These are phyloP conservation scores for Mycena latifolia DNA, from an alignment of 768 basidiomycete genomes.

Conservation along the genomic window DNA sequence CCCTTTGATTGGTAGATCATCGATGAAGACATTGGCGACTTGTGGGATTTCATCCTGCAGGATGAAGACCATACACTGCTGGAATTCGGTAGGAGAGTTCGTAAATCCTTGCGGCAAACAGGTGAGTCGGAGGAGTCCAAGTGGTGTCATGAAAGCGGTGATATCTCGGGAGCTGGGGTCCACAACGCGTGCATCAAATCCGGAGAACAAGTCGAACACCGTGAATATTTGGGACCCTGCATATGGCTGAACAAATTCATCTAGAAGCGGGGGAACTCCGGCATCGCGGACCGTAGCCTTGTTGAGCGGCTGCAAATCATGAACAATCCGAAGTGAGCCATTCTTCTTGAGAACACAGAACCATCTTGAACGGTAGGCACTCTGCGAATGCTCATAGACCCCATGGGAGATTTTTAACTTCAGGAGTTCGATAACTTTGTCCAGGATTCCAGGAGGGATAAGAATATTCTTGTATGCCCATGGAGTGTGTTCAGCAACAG, in stretches of 20 bases:
- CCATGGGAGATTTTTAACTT: conserved; percentile 49
- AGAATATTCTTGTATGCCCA: conserved; percentile 50
- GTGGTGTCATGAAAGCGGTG: too few relatives aligned
- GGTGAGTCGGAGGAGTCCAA: conserved; percentile 48
- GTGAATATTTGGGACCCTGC: conserved; percentile 42
- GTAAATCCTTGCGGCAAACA: conserved; percentile 55
- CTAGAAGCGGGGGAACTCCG: conserved; percentile 46
- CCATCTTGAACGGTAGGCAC: conserved; percentile 51
- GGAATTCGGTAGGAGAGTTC: conserved; percentile 48
- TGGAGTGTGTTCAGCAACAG: conserved; percentile 48
- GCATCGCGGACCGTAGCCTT: conserved; percentile 52
- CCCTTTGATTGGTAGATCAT: conserved; percentile 48
- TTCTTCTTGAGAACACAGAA: conserved; percentile 54
- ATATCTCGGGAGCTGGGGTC: conserved; percentile 42
- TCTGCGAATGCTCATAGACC: conserved; percentile 51
- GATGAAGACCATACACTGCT: conserved; percentile 48
- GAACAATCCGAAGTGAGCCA: conserved; percentile 49
- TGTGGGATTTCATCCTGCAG: conserved; percentile 44
- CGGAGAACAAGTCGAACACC: conserved; percentile 49
- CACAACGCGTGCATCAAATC: conserved; percentile 49
- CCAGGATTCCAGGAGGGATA: conserved; percentile 48
- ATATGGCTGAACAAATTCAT: conserved; percentile 48
- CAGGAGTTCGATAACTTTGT: conserved; percentile 46
- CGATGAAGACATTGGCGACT: conserved; percentile 42
- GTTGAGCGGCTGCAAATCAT: conserved; percentile 54